phyloP scores from a whole-genome alignment of 768 basidiomycete genomes.

The Lenzites betulinus region DNA sequence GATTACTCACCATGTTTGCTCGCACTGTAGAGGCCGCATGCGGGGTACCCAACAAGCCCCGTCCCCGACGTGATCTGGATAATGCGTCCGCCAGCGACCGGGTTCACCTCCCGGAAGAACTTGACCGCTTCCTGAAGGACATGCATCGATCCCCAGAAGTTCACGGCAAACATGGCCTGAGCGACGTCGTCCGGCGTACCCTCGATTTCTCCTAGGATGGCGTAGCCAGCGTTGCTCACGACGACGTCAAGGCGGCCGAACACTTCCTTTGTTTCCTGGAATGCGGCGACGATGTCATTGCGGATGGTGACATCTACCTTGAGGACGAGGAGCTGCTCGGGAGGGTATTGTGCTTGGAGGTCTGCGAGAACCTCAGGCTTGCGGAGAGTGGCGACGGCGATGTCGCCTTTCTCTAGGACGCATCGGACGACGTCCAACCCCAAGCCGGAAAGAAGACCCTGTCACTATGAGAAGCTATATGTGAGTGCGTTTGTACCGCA shows the following conservation, averaged over 20 bases:
- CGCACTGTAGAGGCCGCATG: slow-evolving; percentile 27
- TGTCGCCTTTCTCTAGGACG: slow-evolving; percentile 41
- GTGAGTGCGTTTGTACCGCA: not conserved
- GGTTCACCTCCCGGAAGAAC: slow-evolving; percentile 34
- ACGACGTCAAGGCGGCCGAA: slow-evolving; percentile 50
- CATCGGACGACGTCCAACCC: slow-evolving; percentile 39
- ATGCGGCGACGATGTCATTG: slow-evolving; percentile 37
- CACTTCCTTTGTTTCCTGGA: slow-evolving; percentile 33
- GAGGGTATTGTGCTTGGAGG: slow-evolving; percentile 31
- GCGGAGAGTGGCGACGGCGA: slow-evolving; percentile 45
- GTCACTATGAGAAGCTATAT: slow-evolving; percentile 40
- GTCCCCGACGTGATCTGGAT: slow-evolving; percentile 40
- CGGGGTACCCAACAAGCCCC: slow-evolving; percentile 28
- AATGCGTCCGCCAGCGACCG: slow-evolving; percentile 34
- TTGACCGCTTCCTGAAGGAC: slow-evolving; percentile 27
- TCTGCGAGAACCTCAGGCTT: slow-evolving; percentile 38
- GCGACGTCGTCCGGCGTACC: slow-evolving; percentile 35
- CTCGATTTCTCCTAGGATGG: slow-evolving; percentile 40
- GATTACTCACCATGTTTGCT: slow-evolving; percentile 19
- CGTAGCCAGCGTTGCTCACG: slow-evolving; percentile 44
- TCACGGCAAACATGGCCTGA: slow-evolving; percentile 40
- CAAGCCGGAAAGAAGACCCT: slow-evolving; percentile 42
- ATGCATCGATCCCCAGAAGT: slow-evolving; percentile 28
- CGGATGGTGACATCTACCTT: slow-evolving; percentile 41
- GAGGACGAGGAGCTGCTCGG: slow-evolving; percentile 39